Percentiles rank a stretch among this genome's conserved stretches.
Conservation (phyloP, 306 rosid species). For the Cicer chorassanicum region DNA sequence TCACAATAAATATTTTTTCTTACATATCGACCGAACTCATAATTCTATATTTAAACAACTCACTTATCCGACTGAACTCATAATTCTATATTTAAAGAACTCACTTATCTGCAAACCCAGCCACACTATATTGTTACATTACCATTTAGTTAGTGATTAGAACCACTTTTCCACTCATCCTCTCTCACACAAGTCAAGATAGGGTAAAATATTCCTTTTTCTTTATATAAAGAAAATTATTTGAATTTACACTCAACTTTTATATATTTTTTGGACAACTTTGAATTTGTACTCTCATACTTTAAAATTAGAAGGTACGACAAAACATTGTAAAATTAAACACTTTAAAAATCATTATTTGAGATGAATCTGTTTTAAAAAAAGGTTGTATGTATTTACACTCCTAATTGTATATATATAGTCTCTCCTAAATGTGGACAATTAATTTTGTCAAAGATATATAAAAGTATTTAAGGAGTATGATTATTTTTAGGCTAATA, state of each 20-base stretch:
- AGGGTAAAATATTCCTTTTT: constrained; percentile 31
- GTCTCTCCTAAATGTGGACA: neutral
- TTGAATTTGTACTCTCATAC: constrained; percentile 17
- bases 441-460: neutral
- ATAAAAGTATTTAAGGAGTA: neutral
- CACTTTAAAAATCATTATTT: neutral
- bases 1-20: too few species aligned
- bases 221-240: constrained; percentile 23
- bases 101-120: too few species aligned
- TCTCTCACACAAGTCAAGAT: constrained; percentile 37
- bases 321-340: neutral
- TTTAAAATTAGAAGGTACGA: neutral
- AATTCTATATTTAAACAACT: too few species aligned
- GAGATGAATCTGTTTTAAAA: neutral
- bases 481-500: neutral
- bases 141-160: constrained; percentile 18
- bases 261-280: neutral
- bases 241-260: constrained; percentile 24
- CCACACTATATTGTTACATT: too few species aligned
- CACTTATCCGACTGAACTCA: too few species aligned
- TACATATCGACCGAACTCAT: too few species aligned
- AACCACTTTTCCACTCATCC: constrained; percentile 42
- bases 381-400: neutral
- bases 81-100: too few species aligned
- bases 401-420: neutral